Evolutionary conservation across 2,329 filamentous ascomycete species (phyloP).

Genomic region (Talaromyces sp.): DNA sequence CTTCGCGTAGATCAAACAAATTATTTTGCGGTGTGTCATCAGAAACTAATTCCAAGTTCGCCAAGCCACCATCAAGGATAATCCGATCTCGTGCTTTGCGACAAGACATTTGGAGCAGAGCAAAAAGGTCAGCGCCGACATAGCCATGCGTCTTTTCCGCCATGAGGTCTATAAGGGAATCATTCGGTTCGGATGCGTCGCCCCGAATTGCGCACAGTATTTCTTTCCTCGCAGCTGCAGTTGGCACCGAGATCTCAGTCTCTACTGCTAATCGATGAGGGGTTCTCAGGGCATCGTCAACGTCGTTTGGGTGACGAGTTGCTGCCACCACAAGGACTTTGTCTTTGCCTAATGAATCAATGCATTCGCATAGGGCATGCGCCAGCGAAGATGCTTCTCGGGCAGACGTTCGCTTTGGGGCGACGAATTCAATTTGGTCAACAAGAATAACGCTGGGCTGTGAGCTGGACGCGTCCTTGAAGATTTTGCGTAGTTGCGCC

Average conservation of each 20-base stretch:
- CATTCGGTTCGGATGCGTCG: slow-evolving; percentile 45
- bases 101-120: slow-evolving; percentile 55
- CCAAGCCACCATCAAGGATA: slow-evolving; percentile 11
- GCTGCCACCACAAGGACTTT: slow-evolving; percentile 70
- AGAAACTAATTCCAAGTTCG: background rate
- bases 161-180: slow-evolving; percentile 54
- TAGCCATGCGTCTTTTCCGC: slow-evolving; percentile 80
- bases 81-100: slow-evolving; percentile 33
- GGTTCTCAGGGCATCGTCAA: slow-evolving; percentile 65
- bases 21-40: background rate
- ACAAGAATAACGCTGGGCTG: slow-evolving; percentile 76
- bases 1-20: slow-evolving; percentile 15
- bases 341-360: slow-evolving; percentile 37
- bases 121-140: slow-evolving; percentile 70
- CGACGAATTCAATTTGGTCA: slow-evolving; percentile 68
- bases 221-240: slow-evolving; percentile 62
- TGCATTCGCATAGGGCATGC: slow-evolving; percentile 35
- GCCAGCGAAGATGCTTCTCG: slow-evolving; percentile 36
- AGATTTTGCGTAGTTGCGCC: slow-evolving; percentile 59
- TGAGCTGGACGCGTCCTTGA: slow-evolving; percentile 62
- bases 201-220: slow-evolving; percentile 62
- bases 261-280: slow-evolving; percentile 61
- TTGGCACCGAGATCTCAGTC: slow-evolving; percentile 72
- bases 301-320: slow-evolving; percentile 65
- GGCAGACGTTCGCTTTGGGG: slow-evolving; percentile 51